Base-by-base conservation (phyloP, 2,329 filamentous ascomycete species). In the Dothistroma pini region DNA sequence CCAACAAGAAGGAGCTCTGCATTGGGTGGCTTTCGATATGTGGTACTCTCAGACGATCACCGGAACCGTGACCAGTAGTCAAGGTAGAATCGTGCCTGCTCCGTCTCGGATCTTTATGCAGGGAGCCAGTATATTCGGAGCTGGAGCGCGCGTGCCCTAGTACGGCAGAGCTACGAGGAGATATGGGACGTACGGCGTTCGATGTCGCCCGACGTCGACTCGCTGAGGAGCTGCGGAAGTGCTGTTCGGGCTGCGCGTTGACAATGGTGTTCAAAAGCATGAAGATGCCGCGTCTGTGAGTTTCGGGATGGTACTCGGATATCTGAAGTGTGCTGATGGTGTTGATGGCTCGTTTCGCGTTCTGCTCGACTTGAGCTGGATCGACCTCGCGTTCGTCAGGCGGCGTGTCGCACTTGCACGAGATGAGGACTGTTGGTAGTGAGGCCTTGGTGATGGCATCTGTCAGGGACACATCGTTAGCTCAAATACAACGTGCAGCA, bases 351-450 rank as follows among this genome's bases (percentile, higher is more conserved):
- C 75, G 72, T 65, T 77, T 80, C 44, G 89, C 90, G 66, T 84
- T 80, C 54, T 83, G 77, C 70, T 90, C 87, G 60, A 95, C 82
- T 58, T 79, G 83, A 31, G 86, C 81, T 14, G 88, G 84, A 70
- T 93, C 86, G 59, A 96, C 81, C 72, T 91, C 84, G 71, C 89
- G 87, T 61, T 86, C 80, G 60, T 84, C 83, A 64, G 88, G 84
- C 53, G 88, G 86, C 55, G 86, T 84, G 75, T 97, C 93, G 79
- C 91, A 96, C 81, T 97, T 97, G 75, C 88, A 93, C 58, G 91
- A 91, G 56, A 96, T 90, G 48, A 97, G 83, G 64, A 93, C 83
- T 57, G 89, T 89, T 9, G 93, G 91, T 44, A 96, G 77, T 25
- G 83, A 83, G 19, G 89, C 86, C 69, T 88, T 89, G 60, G 86